Conservation (phyloP, 192 early-diverging fungal genomes). For the Dissophora ornata region DNA sequence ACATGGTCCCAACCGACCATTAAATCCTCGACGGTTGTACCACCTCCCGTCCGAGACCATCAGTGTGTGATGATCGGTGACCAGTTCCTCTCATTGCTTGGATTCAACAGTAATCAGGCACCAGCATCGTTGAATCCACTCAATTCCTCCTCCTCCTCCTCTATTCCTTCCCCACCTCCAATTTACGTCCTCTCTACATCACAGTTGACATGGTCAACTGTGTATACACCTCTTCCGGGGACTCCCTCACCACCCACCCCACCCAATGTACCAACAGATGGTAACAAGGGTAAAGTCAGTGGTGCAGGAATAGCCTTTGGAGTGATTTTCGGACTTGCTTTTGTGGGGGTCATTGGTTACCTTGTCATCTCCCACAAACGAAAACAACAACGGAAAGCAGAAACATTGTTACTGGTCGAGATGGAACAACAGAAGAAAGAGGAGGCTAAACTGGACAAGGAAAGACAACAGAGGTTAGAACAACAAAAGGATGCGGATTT, state of each 20-base stretch:
- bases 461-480: conserved; percentile 12
- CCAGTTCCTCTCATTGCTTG: conserved; percentile 34
- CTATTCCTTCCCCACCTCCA: conserved; percentile 14
- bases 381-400: conserved; percentile 15
- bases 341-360: conserved; percentile 29
- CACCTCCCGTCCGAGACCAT: conserved; percentile 40
- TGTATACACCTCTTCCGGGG: conserved; percentile 23
- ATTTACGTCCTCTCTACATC: conserved; percentile 40
- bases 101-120: conserved; percentile 38
- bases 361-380: conserved; percentile 23
- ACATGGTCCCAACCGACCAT: conserved; percentile 20
- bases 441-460: conserved; percentile 19
- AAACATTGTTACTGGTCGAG: conserved; percentile 22
- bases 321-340: conserved; percentile 24
- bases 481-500: neutral
- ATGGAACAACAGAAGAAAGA: conserved; percentile 22
- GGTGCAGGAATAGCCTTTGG: conserved; percentile 30
- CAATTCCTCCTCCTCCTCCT: neutral
- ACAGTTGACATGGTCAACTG: conserved; percentile 18
- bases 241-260: conserved; percentile 21
- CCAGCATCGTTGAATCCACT: conserved; percentile 13
- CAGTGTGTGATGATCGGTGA: conserved; percentile 41
- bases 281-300: conserved; percentile 24
- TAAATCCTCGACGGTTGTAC: neutral
- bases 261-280: conserved; percentile 23